Percentiles rank a stretch among this genome's conserved stretches.
phyloP scores from a whole-genome alignment of 31 red algal genomes.

The Porphyra umbilicalis region DNA sequence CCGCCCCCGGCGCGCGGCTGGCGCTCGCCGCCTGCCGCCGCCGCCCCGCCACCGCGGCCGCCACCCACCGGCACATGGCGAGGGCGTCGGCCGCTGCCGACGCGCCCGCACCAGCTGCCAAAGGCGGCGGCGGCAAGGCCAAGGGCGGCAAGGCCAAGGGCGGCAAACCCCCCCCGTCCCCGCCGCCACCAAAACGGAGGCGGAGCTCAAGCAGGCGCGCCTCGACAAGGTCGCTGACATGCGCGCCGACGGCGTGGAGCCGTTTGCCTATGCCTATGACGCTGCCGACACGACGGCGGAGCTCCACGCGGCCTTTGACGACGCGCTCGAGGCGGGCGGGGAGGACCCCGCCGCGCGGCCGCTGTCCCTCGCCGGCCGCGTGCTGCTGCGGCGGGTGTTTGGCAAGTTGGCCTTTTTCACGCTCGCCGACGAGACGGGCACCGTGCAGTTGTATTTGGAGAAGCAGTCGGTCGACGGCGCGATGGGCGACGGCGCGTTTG shows the following conservation, averaged over 20 bases:
- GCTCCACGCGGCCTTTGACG: constrained; percentile 24
- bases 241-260: constrained; percentile 68
- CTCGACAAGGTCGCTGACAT: constrained; percentile 67
- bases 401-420: constrained; percentile 97
- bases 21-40: neutral
- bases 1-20: neutral
- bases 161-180: neutral
- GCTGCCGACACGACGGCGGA: constrained; percentile 20
- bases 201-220: constrained; percentile 41
- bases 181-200: constrained; percentile 1
- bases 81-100: neutral
- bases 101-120: neutral
- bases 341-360: constrained; percentile 27
- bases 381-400: constrained; percentile 81
- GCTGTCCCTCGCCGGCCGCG: constrained; percentile 76
- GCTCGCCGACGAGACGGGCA: constrained; percentile 71
- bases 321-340: constrained; percentile 32
- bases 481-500: constrained; percentile 70
- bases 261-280: constrained; percentile 66
- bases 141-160: neutral
- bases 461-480: constrained; percentile 47
- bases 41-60: neutral
- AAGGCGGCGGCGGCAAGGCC: neutral
- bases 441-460: constrained; percentile 93
- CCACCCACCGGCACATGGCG: neutral